Base-by-base conservation (phyloP, 2,329 filamentous ascomycete genomes). In the Verticillium tricorpus region DNA sequence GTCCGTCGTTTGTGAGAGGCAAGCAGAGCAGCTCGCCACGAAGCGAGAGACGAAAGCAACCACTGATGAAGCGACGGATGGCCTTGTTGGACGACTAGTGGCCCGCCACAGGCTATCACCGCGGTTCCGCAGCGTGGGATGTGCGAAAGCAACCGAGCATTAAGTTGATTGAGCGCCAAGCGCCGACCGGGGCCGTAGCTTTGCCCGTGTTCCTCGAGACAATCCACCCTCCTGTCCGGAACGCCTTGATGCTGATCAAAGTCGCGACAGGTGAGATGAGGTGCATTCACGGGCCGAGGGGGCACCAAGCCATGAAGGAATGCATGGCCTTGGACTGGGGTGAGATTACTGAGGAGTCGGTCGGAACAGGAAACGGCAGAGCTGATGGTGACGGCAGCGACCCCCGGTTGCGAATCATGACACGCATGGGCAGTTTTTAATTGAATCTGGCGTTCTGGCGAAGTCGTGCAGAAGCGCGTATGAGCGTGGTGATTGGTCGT, bases 391-490 rank as follows among this genome's bases (percentile, higher is more conserved):
- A 35, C 22, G 35, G 35, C 35, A 37, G 14, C 57, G 19, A 28
- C 25, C 57, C 57, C n/a, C 19, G 45, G 45, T 52, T 52, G n/a
- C 45, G n/a, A 28, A 39, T 55, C 45, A 54, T 60, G 58, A 60
- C 58, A 60, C 45, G 58, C 50, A 60, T 60, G 45, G 45, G 28
- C 28, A 9, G 39, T 8, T 52, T 52, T 40, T 22, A 52, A 60
- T 60, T 55, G 15, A 60, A 37, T 55, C 14, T 32, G 45, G 37
- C 34, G 34, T 52, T 52, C 57, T 55, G 58, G 45, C 35, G 50
- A 39, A 45, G 32, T 25, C 58, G 58, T 39, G 57, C 32, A 55
- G 58, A 15, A 55, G 31, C 58, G 58, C 58, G 58, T 55, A 45
- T 59, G 32, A 32, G 57, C 37, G 11, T 17, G 15, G 19, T 59